These are phyloP conservation scores for Cladophialophora bantiana DNA, from an alignment of 2,329 filamentous ascomycete species.

Conservation along the genomic window DNA sequence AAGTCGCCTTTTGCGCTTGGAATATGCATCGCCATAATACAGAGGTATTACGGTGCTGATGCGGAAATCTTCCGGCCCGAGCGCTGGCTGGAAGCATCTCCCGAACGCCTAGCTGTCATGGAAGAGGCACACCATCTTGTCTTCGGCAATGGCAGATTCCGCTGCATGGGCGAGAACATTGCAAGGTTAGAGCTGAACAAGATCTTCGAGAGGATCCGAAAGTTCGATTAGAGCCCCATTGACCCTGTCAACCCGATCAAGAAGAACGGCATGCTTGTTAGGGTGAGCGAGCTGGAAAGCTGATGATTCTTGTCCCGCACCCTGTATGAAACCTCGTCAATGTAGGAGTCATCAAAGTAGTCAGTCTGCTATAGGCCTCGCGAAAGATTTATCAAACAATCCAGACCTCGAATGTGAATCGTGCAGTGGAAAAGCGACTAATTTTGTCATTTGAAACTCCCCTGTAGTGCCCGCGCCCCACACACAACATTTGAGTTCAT, in stretches of 20 bases:
- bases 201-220: slow-evolving; percentile 40
- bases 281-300: slow-evolving; percentile 25
- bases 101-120: slow-evolving; percentile 14
- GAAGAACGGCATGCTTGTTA: slow-evolving; percentile 28
- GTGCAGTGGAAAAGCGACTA: neutral
- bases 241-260: slow-evolving; percentile 17
- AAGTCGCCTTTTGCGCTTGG: slow-evolving; percentile 27
- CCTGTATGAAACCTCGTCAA: no score
- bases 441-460: neutral
- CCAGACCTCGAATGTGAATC: neutral
- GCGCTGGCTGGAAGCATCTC: slow-evolving; percentile 19
- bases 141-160: slow-evolving; percentile 16
- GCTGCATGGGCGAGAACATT: slow-evolving; percentile 20
- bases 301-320: neutral
- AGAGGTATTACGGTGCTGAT: slow-evolving; percentile 16
- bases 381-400: neutral
- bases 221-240: slow-evolving; percentile 33
- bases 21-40: slow-evolving; percentile 14
- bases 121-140: slow-evolving; percentile 25
- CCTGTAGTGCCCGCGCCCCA: neutral
- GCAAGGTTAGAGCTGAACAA: slow-evolving; percentile 21
- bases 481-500: neutral
- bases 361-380: neutral
- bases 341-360: neutral
- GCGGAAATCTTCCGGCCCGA: slow-evolving; percentile 18